Conservation (phyloP, 2,329 filamentous ascomycete species). For the Cryphonectria radicalis region DNA sequence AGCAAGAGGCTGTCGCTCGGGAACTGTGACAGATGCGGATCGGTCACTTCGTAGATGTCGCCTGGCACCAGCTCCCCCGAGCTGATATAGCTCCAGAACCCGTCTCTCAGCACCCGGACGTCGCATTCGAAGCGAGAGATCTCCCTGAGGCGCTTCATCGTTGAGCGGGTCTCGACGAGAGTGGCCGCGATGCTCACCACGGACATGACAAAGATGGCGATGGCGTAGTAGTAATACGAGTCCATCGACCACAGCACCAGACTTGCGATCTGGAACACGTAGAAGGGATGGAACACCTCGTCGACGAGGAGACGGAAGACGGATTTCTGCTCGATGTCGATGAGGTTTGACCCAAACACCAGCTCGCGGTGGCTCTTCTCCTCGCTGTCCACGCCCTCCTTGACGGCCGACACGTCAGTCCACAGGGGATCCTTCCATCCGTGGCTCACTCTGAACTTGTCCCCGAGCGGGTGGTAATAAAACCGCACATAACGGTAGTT, state of each 20-base stretch:
- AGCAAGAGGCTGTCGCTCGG: constrained; percentile 91
- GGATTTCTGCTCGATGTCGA: constrained; percentile 92
- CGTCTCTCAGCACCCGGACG: constrained; percentile 87
- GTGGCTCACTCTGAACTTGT: constrained; percentile 84
- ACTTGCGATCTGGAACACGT: constrained; percentile 96
- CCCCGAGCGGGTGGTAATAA: constrained; percentile 84
- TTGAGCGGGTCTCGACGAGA: constrained; percentile 87
- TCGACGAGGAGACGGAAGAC: constrained; percentile 82
- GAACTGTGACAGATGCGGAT: constrained; percentile 84
- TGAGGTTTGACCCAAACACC: constrained; percentile 88
- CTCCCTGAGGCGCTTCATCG: constrained; percentile 87
- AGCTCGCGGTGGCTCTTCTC: constrained; percentile 81
- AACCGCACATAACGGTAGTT: constrained; percentile 96
- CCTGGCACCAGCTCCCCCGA: constrained; percentile 91
- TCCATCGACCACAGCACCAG: constrained; percentile 93
- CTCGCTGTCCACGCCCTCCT: constrained; percentile 82
- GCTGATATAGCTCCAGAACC: constrained; percentile 90
- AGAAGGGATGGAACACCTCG: constrained; percentile 96
- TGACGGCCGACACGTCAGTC: constrained; percentile 76
- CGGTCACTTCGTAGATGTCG: constrained; percentile 95
- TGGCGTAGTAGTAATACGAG: constrained; percentile 96
- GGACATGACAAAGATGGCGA: constrained; percentile 94
- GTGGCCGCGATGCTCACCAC: constrained; percentile 89
- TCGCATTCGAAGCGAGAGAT: constrained; percentile 96
- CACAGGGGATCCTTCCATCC: constrained; percentile 95